Percentiles rank a stretch among this genome's conserved stretches.
These are phyloP conservation scores for Hymenoscyphus repandus DNA, from an alignment of 2,329 filamentous ascomycete genomes.

Conservation along the genomic window DNA sequence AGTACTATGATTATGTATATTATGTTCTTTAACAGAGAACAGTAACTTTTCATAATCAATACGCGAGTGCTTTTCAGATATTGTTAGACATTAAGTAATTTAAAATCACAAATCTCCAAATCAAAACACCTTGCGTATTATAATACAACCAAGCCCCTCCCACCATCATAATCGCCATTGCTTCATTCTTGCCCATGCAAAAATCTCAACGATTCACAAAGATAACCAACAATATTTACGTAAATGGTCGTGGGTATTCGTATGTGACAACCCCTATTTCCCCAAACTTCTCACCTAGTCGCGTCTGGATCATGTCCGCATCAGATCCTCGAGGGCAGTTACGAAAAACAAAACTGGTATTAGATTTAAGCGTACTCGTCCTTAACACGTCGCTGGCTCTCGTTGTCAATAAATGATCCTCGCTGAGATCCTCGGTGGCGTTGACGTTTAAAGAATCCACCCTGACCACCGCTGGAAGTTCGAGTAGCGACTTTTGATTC, in stretches of 20 bases:
- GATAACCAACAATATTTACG: slow-evolving; percentile 1
- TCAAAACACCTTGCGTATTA: neutral
- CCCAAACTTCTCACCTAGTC: slow-evolving; percentile 3
- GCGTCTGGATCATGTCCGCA: neutral
- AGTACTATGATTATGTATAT: no score
- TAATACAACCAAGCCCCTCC: neutral
- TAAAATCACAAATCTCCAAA: neutral
- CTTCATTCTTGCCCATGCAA: neutral
- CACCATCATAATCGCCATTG: neutral
- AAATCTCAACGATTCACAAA: neutral
- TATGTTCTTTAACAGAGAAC: no score
- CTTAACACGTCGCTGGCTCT: slow-evolving; percentile 59
- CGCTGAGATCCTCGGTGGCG: slow-evolving; percentile 45
- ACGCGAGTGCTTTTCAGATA: neutral
- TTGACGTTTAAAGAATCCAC: slow-evolving; percentile 42
- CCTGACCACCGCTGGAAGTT: slow-evolving; percentile 26
- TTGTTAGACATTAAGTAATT: slow-evolving; percentile 2
- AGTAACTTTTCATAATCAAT: no score
- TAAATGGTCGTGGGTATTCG: slow-evolving; percentile 13
- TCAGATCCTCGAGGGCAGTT: no score
- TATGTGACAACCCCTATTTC: slow-evolving; percentile 1
- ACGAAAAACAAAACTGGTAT: neutral
- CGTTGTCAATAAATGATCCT: slow-evolving; percentile 44
- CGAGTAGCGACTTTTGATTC: slow-evolving; percentile 15
- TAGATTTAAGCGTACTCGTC: slow-evolving; percentile 50